phyloP scores from a whole-genome alignment of 2,329 filamentous ascomycete species.

The Plectosphaerella cucumerina region DNA sequence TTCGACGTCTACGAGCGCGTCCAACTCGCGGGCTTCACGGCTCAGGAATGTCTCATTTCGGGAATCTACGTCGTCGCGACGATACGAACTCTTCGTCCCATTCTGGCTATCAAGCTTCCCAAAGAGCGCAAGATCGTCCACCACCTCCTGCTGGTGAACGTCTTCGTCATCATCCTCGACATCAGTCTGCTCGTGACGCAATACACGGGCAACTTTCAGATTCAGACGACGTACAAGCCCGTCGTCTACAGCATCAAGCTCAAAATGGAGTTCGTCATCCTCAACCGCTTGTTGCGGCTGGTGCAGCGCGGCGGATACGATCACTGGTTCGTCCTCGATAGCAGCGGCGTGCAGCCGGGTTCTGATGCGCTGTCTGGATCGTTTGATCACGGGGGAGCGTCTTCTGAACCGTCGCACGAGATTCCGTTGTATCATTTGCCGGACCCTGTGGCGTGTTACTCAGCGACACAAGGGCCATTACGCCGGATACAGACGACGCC shows the following conservation, averaged over 20 bases:
- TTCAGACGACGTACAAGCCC: slow-evolving; percentile 12
- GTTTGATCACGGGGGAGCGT: no score
- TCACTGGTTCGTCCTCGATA: not conserved
- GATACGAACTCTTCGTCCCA: slow-evolving; percentile 15
- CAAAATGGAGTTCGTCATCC: slow-evolving; percentile 44
- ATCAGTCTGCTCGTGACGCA: slow-evolving; percentile 30
- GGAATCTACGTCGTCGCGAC: slow-evolving; percentile 50
- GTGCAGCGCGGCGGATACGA: not conserved
- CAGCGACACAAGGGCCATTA: no score
- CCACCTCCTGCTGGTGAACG: slow-evolving; percentile 33
- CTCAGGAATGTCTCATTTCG: slow-evolving; percentile 52
- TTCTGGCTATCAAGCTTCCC: slow-evolving; percentile 33
- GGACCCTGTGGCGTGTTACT: no score
- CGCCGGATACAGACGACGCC: no score
- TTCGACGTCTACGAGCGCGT: slow-evolving; percentile 49
- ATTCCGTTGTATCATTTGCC: no score
- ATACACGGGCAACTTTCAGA: slow-evolving; percentile 28
- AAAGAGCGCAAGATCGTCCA: slow-evolving; percentile 28
- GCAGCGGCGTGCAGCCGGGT: not conserved
- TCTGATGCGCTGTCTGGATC: no score
- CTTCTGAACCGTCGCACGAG: no score
- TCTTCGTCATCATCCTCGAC: slow-evolving; percentile 35
- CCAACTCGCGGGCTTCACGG: slow-evolving; percentile 51
- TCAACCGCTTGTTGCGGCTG: slow-evolving; percentile 26
- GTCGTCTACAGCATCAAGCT: slow-evolving; percentile 14